Conservation (phyloP, 2,329 filamentous ascomycete genomes). For the Pleurostoma richardsiae region DNA sequence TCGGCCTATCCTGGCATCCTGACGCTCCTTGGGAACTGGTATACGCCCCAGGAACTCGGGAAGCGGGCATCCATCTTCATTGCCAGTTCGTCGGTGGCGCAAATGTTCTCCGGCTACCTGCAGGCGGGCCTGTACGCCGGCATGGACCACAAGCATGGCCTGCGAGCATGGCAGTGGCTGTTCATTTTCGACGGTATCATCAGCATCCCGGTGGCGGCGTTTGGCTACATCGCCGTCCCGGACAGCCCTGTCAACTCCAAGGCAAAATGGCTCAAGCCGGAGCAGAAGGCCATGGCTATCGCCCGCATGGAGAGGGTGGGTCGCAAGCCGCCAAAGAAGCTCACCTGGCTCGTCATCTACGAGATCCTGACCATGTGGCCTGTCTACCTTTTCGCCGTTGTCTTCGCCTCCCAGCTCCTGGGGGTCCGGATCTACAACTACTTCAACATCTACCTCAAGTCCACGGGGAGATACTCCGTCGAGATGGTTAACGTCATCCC, state of each 20-base stretch:
- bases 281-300: constrained; percentile 18
- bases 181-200: constrained; percentile 19
- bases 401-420: constrained; percentile 8
- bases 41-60: constrained; percentile 26
- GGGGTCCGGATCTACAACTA: constrained; percentile 10
- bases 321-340: constrained; percentile 20
- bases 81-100: constrained; percentile 22
- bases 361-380: constrained; percentile 5
- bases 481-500: constrained; percentile 43
- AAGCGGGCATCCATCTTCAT: constrained; percentile 26
- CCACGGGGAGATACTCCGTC: constrained; percentile 28
- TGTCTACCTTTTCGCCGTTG: constrained; percentile 8
- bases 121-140: constrained; percentile 3
- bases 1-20: constrained; percentile 26
- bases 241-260: constrained; percentile 19
- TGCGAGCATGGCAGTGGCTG: constrained; percentile 9
- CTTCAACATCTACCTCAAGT: constrained; percentile 14
- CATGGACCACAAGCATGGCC: constrained; percentile 4
- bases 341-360: constrained; percentile 10
- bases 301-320: constrained; percentile 19
- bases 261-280: constrained; percentile 16
- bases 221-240: constrained; percentile 23
- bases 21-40: constrained; percentile 32
- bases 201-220: constrained; percentile 19
- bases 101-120: constrained; percentile 30